Percentiles rank a stretch among this genome's conserved stretches.
Conservation (phyloP, 352 stramenopile species). For the Globisporangium paddicum region DNA sequence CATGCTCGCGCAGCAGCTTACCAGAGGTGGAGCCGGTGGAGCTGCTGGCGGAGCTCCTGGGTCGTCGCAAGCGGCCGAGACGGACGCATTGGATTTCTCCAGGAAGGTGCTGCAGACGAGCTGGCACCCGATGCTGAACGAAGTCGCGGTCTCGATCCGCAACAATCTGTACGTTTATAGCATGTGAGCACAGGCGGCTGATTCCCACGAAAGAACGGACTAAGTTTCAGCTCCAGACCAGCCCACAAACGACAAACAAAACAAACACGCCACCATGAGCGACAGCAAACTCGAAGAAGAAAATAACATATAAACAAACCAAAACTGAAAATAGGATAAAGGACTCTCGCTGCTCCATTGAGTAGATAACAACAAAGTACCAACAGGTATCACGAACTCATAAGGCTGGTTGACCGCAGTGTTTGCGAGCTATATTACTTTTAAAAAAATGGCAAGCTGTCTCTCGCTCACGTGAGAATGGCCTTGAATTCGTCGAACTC, state of each 20-base stretch:
- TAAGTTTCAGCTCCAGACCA: neutral
- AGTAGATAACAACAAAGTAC: too few species aligned
- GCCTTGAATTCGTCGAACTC: conserved; percentile 97
- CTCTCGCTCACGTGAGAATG: conserved; percentile 54
- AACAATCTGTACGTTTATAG: conserved; percentile 87
- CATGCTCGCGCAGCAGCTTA: conserved; percentile 58
- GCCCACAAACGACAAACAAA: neutral
- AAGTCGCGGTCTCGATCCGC: conserved; percentile 75
- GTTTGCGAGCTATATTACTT: too few species aligned
- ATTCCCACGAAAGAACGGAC: neutral
- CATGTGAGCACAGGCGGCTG: conserved; percentile 34
- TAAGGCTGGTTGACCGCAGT: too few species aligned
- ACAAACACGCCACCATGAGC: neutral
- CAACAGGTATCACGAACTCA: too few species aligned
- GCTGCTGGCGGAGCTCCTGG: conserved; percentile 21
- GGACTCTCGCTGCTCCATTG: too few species aligned
- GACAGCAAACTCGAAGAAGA: neutral
- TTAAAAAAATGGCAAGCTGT: neutral
- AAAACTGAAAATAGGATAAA: too few species aligned
- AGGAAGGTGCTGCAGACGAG: conserved; percentile 84
- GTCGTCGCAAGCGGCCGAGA: conserved; percentile 18
- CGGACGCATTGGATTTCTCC: conserved; percentile 72
- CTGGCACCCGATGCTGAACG: conserved; percentile 77
- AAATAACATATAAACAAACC: neutral
- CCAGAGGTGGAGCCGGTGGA: conserved; percentile 22